A percentile compares a stretch with the other conserved stretches of the same genome.
These are phyloP conservation scores for Sabuloglossum arenarium DNA, from an alignment of 495 filamentous ascomycete genomes.

Conservation along the genomic window DNA sequence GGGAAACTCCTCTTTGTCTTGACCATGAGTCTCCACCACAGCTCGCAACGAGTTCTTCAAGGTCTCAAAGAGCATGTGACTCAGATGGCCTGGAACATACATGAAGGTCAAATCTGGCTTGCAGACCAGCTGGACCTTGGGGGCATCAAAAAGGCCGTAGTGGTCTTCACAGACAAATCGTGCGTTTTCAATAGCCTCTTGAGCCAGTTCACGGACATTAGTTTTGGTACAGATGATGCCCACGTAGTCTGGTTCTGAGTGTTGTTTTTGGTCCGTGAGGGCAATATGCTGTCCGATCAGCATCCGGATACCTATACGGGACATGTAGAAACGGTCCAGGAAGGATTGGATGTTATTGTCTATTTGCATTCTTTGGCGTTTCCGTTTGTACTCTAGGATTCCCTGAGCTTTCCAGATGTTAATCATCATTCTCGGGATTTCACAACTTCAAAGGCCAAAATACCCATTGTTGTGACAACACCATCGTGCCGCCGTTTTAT, in stretches of 20 bases:
- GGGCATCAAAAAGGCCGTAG: slow-evolving; percentile 92
- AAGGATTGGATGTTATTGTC: slow-evolving; percentile 92
- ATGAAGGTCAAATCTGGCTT: slow-evolving; percentile 87
- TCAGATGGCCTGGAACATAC: slow-evolving; percentile 95
- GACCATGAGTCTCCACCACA: slow-evolving; percentile 87
- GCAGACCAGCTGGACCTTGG: slow-evolving; percentile 91
- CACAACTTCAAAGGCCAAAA: neutral
- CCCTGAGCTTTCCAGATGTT: slow-evolving; percentile 46
- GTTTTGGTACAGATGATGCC: slow-evolving; percentile 98
- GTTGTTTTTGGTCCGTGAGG: slow-evolving; percentile 74
- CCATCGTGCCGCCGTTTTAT: slow-evolving; percentile 94
- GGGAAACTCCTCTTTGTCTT: slow-evolving; percentile 87
- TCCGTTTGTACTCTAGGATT: slow-evolving; percentile 93
- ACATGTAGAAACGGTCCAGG: slow-evolving; percentile 98
- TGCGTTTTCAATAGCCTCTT: slow-evolving; percentile 95
- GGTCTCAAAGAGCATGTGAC: slow-evolving; percentile 98
- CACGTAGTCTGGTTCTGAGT: slow-evolving; percentile 78
- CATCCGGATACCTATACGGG: slow-evolving; percentile 98
- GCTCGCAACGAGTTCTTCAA: slow-evolving; percentile 95
- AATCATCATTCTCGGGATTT: neutral
- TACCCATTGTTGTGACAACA: slow-evolving; percentile 67
- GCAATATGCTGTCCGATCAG: slow-evolving; percentile 96
- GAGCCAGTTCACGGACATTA: slow-evolving; percentile 83
- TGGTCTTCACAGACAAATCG: slow-evolving; percentile 98
- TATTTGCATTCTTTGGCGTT: slow-evolving; percentile 91